Percentiles rank a stretch among this genome's conserved stretches.
phyloP scores from a whole-genome alignment of 306 rosid genomes.

The Chamaecrista fasciculata region DNA sequence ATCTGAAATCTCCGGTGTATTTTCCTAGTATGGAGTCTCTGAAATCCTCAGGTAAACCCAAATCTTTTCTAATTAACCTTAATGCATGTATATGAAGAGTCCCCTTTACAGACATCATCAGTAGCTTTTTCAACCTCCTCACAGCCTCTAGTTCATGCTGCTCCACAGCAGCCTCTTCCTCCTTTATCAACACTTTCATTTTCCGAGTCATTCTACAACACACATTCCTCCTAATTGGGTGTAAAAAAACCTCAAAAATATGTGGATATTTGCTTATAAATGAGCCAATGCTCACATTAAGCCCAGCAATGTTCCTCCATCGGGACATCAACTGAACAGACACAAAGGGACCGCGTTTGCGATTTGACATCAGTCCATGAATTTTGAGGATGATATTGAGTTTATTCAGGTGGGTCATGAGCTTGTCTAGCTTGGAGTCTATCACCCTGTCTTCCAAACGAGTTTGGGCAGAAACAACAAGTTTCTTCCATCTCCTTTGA shows the following conservation, averaged over 20 bases:
- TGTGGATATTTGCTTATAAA: conserved; percentile 63
- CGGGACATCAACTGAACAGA: conserved; percentile 69
- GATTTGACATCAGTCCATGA: conserved; percentile 44
- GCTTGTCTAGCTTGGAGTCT: conserved; percentile 60
- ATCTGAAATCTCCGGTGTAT: conserved; percentile 43
- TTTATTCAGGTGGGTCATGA: conserved; percentile 41
- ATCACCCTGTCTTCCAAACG: conserved; percentile 63
- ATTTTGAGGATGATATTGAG: conserved; percentile 48
- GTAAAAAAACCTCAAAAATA: conserved; percentile 59
- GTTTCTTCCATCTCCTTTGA: conserved; percentile 71
- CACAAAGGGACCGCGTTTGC: conserved; percentile 62
- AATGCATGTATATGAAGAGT: conserved; percentile 61
- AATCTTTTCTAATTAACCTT: conserved; percentile 64
- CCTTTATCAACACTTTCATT: conserved; percentile 40
- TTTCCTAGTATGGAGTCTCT: conserved; percentile 61
- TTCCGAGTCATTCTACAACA: conserved; percentile 53
- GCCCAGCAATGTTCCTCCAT: conserved; percentile 57
- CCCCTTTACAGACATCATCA: conserved; percentile 60
- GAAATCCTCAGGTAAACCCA: conserved; percentile 75
- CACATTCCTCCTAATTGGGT: conserved; percentile 49
- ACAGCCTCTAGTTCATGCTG: conserved; percentile 54
- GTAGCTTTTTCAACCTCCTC: conserved; percentile 52
- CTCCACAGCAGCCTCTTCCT: conserved; percentile 44
- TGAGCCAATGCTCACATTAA: conserved; percentile 45
- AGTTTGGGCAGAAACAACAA: conserved; percentile 58